Conservation (phyloP, 1,284 basidiomycete genomes). For the Paramarasmius palmivorus region DNA sequence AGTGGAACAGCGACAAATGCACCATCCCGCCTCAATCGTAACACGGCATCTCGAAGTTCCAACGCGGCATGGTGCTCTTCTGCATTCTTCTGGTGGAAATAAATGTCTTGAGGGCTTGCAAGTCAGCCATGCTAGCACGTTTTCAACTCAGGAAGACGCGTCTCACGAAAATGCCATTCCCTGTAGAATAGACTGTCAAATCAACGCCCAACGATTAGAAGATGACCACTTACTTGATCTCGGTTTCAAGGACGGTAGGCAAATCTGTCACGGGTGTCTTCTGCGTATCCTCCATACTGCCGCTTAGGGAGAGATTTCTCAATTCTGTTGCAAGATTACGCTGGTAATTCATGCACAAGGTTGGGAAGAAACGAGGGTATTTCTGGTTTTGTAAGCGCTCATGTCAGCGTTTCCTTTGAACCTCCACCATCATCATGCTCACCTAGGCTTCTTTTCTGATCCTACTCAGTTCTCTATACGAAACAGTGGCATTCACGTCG, state of each 20-base stretch:
- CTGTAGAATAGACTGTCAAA: constrained; percentile 32
- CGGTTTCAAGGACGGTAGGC: constrained; percentile 57
- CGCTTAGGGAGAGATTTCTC: too few species aligned
- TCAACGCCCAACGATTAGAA: constrained; percentile 6
- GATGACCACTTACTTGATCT: constrained; percentile 56
- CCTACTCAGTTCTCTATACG: too few species aligned
- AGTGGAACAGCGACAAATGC: constrained; percentile 77
- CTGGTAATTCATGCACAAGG: too few species aligned
- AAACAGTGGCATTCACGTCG: too few species aligned
- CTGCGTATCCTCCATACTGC: background rate
- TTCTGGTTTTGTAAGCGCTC: too few species aligned
- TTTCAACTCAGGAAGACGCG: background rate
- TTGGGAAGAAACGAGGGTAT: too few species aligned
- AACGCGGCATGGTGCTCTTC: constrained; percentile 65
- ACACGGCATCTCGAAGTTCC: constrained; percentile 66
- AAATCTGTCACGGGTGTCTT: constrained; percentile 51
- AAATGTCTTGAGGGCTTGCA: constrained; percentile 65
- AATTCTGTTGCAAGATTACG: too few species aligned
- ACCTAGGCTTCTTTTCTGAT: too few species aligned
- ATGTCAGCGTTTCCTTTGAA: too few species aligned
- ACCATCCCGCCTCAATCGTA: constrained; percentile 67
- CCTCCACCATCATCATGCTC: too few species aligned
- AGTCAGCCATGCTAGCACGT: background rate
- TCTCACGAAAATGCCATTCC: constrained; percentile 79
- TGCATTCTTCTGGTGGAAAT: constrained; percentile 70